Evolutionary conservation across 768 basidiomycete genomes (phyloP).

Genomic region (Paxillus rubicundulus): DNA sequence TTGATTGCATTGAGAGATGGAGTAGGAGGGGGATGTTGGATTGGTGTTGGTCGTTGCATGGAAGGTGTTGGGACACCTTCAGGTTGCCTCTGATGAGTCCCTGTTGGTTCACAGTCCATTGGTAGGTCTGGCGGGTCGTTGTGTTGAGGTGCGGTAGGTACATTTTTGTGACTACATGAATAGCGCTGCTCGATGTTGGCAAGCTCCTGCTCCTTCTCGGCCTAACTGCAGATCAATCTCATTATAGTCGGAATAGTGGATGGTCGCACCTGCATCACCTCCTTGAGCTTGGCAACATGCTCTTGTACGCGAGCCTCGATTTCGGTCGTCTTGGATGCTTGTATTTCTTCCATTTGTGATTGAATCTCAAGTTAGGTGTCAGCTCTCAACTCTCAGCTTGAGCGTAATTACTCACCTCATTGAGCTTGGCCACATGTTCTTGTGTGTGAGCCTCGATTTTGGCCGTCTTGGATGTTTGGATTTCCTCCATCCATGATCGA

Average conservation of each 20-base stretch:
- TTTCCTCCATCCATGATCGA: too few species aligned
- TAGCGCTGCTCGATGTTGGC: constrained; percentile 7
- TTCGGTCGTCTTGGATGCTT: not conserved
- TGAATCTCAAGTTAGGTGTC: not conserved
- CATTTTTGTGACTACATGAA: not conserved
- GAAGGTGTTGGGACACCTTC: not conserved
- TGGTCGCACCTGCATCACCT: not conserved
- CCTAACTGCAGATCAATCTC: not conserved
- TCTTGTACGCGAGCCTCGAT: not conserved
- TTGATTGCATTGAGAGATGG: constrained; percentile 3
- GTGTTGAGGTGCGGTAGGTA: not conserved
- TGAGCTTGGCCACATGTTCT: constrained; percentile 1
- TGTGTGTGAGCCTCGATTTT: not conserved
- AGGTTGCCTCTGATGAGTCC: not conserved
- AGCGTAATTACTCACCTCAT: not conserved
- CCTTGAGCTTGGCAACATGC: not conserved
- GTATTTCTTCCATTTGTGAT: not conserved
- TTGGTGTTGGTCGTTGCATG: not conserved
- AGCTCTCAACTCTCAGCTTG: too few species aligned
- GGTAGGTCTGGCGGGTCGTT: not conserved
- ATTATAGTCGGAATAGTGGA: not conserved
- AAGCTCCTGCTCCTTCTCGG: constrained; percentile 6
- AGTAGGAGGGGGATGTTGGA: not conserved
- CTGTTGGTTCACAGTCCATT: too few species aligned
- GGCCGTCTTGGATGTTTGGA: not conserved